Conservation (phyloP, 2,329 filamentous ascomycete genomes). For the Trichoderma sp. region DNA sequence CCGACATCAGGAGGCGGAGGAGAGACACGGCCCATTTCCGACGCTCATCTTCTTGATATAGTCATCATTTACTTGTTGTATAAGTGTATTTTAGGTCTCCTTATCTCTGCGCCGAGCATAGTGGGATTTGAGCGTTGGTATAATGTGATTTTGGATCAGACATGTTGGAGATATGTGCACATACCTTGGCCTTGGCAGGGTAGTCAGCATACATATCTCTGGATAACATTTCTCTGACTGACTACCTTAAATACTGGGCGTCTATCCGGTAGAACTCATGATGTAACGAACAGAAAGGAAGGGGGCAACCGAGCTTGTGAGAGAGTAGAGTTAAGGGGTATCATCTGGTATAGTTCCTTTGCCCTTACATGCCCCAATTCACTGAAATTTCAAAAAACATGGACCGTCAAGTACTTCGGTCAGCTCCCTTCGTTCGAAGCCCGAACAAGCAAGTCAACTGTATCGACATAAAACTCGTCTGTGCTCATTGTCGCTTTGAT, state of each 20-base stretch:
- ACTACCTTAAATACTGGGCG: not conserved
- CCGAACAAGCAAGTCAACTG: constrained; percentile 55
- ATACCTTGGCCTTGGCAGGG: constrained; percentile 1
- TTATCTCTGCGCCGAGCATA: not conserved
- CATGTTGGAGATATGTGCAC: not conserved
- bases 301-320: no score
- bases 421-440: not conserved
- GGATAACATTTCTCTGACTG: constrained; percentile 4
- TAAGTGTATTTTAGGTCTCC: constrained; percentile 1
- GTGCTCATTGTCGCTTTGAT: constrained; percentile 69
- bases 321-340: no score
- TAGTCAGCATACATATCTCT: not conserved
- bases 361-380: not conserved
- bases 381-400: not conserved
- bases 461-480: constrained; percentile 57
- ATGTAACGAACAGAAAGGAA: no score
- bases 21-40: constrained; percentile 30
- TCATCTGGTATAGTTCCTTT: no score
- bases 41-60: not conserved
- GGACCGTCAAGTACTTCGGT: not conserved
- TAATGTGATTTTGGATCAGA: not conserved
- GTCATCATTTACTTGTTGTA: not conserved
- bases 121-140: not conserved
- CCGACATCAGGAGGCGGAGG: constrained; percentile 43
- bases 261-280: not conserved